Evolutionary conservation across 108 stramenopile species (phyloP).

Genomic region (Bacterosira constricta): DNA sequence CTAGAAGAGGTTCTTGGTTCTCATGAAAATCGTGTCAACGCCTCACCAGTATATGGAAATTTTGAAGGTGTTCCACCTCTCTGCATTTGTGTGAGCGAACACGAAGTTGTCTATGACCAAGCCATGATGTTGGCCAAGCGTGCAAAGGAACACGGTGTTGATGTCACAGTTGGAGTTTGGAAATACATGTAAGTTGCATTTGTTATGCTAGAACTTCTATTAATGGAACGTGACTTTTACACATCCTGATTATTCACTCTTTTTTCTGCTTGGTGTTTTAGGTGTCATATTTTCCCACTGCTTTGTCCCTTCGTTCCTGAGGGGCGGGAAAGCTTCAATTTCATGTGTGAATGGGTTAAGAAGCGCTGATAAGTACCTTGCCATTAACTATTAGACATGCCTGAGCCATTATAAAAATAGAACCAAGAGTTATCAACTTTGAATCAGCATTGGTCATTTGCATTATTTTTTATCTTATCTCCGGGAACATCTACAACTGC

Average conservation of each 20-base stretch:
- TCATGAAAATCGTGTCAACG: slow-evolving; percentile 52
- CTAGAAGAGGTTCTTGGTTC: slow-evolving; percentile 44
- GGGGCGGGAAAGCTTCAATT: slow-evolving; percentile 63
- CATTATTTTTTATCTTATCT: too few relatives aligned
- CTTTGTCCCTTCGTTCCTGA: slow-evolving; percentile 70
- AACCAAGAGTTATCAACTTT: not conserved
- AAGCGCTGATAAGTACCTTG: slow-evolving; percentile 47
- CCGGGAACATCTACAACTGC: too few relatives aligned
- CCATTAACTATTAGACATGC: not conserved
- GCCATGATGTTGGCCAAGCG: slow-evolving; percentile 58
- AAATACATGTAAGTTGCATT: slow-evolving; percentile 58
- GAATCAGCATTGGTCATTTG: not conserved
- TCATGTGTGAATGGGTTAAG: slow-evolving; percentile 72
- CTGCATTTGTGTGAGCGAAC: slow-evolving; percentile 74
- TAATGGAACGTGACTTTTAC: not conserved
- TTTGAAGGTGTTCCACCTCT: slow-evolving; percentile 74
- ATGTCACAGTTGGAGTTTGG: slow-evolving; percentile 74
- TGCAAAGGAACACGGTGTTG: slow-evolving; percentile 58
- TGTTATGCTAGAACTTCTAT: not conserved
- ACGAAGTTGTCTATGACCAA: slow-evolving; percentile 83
- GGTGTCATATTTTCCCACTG: slow-evolving; percentile 83
- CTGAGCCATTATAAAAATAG: not conserved
- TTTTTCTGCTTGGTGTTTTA: slow-evolving; percentile 30
- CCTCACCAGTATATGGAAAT: slow-evolving; percentile 66
- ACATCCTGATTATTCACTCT: not conserved